Conservation (phyloP, 108 stramenopile species). For the Schizochytrium sp. region DNA sequence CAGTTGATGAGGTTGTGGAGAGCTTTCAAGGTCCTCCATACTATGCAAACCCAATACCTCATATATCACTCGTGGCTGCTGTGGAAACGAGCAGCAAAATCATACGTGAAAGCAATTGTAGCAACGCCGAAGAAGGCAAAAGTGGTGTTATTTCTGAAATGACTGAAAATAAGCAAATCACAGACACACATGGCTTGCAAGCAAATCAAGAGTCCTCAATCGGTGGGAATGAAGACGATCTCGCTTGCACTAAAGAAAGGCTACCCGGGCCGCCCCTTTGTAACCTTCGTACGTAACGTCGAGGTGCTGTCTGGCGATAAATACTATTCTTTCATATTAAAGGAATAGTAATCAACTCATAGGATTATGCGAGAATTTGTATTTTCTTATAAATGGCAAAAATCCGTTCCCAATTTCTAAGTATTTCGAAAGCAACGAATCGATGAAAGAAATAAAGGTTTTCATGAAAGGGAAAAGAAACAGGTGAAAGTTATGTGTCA, state of each 20-base stretch:
- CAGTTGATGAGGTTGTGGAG: neutral
- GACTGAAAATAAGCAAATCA: neutral
- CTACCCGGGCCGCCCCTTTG: neutral
- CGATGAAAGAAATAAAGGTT: no score
- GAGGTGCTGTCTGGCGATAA: neutral
- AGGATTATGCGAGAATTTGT: neutral
- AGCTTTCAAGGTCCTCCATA: neutral
- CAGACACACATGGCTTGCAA: neutral
- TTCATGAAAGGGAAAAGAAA: no score
- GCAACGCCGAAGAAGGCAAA: neutral
- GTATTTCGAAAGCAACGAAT: no score
- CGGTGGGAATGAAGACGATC: neutral
- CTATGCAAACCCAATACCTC: neutral
- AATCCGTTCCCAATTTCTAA: neutral
- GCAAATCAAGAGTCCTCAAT: neutral
- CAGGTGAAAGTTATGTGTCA: no score
- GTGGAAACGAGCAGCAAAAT: neutral
- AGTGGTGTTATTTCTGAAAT: no score
- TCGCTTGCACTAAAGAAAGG: neutral
- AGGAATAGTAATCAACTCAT: neutral
- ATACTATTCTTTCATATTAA: neutral
- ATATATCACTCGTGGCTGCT: conserved; percentile 24
- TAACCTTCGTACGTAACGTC: neutral
- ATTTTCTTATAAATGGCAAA: neutral
- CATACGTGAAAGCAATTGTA: neutral